A percentile compares a stretch with the other conserved stretches of the same genome.
Conservation (phyloP, 2,329 filamentous ascomycete species). For the Diaporthe humulicola region DNA sequence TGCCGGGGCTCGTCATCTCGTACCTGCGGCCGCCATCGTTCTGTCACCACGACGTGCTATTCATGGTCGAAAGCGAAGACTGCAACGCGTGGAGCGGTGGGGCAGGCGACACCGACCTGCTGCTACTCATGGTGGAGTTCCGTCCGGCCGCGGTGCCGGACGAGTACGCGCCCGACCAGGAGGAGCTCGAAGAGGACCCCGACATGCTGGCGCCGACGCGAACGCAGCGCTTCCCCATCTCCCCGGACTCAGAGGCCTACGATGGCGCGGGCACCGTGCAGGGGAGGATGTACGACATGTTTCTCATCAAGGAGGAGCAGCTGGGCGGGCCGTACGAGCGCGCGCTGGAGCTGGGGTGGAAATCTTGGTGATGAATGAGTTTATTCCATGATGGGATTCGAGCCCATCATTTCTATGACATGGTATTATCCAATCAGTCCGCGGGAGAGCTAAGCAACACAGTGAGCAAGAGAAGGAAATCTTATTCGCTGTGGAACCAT, state of each 20-base stretch:
- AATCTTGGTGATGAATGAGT: not conserved
- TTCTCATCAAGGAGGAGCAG: not conserved
- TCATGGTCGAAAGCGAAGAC: not conserved
- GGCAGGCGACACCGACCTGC: too few relatives aligned
- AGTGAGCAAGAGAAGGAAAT: too few relatives aligned
- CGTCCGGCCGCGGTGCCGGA: not conserved
- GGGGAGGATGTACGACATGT: not conserved
- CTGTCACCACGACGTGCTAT: not conserved
- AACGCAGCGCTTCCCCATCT: not conserved
- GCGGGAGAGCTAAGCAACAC: too few relatives aligned
- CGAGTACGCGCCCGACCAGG: not conserved
- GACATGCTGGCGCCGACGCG: not conserved
- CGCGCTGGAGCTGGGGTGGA: not conserved
- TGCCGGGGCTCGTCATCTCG: not conserved
- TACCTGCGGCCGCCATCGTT: not conserved
- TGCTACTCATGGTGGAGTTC: not conserved
- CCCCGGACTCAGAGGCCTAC: not conserved
- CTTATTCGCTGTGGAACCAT: conserved; percentile 46
- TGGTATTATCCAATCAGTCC: too few relatives aligned
- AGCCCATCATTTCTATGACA: too few relatives aligned
- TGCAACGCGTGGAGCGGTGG: too few relatives aligned
- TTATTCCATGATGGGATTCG: too few relatives aligned
- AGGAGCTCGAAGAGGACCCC: not conserved
- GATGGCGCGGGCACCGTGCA: not conserved
- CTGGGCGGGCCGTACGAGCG: not conserved